Evolutionary conservation across 306 rosid species (phyloP).

Genomic region (Rosa lucieae): DNA sequence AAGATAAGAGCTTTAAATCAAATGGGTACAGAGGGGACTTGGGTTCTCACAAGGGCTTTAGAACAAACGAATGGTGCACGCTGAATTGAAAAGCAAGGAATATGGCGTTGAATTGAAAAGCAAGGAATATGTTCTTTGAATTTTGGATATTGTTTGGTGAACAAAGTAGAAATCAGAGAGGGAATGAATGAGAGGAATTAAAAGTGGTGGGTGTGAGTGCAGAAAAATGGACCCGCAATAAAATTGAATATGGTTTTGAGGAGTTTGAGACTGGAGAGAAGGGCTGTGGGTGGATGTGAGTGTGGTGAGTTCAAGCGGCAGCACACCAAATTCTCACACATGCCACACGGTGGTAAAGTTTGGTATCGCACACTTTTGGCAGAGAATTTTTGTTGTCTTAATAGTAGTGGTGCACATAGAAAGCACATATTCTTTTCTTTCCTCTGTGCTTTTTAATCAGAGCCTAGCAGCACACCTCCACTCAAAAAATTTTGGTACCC

Average conservation of each 20-base stretch:
- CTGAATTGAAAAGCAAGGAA: background rate
- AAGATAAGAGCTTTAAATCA: conserved; percentile 25
- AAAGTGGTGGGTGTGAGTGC: conserved; percentile 2
- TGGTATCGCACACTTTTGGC: background rate
- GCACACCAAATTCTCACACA: background rate
- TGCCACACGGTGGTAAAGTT: background rate
- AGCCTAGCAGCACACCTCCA: too few relatives aligned
- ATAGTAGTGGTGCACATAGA: too few relatives aligned
- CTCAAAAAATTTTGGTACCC: too few relatives aligned
- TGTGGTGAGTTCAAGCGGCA: background rate
- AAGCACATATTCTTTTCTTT: too few relatives aligned
- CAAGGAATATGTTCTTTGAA: conserved; percentile 31
- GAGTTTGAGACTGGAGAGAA: background rate
- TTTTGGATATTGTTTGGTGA: background rate
- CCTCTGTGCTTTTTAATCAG: too few relatives aligned
- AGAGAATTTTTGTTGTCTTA: too few relatives aligned
- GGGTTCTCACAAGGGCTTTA: conserved; percentile 12
- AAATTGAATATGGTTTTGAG: background rate
- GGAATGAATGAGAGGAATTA: background rate
- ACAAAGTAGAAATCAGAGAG: background rate
- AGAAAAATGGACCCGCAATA: background rate
- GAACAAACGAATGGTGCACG: conserved; percentile 9
- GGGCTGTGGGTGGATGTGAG: background rate
- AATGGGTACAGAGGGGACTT: conserved; percentile 12
- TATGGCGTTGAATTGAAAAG: conserved; percentile 15